Evolutionary conservation across 768 basidiomycete species (phyloP), one percentile per base, ranked within the genome.

Genomic region (Rhodotorula sphaerocarpa): DNA sequence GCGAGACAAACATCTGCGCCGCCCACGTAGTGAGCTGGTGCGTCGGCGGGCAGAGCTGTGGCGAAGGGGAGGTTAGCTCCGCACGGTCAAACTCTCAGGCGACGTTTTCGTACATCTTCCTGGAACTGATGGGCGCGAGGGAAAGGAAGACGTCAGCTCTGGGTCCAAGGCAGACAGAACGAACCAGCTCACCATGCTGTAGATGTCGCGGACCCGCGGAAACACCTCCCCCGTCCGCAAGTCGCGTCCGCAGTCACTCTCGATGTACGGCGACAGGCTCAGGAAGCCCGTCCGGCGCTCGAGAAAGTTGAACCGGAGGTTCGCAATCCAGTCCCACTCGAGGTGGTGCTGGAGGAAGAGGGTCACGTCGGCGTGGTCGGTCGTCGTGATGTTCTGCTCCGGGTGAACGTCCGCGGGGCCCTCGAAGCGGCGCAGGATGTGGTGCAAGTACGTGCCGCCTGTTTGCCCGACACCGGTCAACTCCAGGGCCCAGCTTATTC

Each of bases 1-100:
- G 61, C 1, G 73, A 74, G 34, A 70, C 75, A 34, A 73, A 39
- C 60, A 75, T 74, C 58, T 75, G 75, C 16, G 71, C 73, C 2
- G 74, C 71, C 69, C 73, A 76, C 16, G 74, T 66, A 1, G 46
- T 25, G 14, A 74, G 66, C 69, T 75, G 59, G 4, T 55, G 36
- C 46, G 60, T 59, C 10, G 61, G 64, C 15, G 61, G 57, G 60
- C 61, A 61, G 33, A 70, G 56, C 52, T 66, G 54, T n/a, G 31
- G 23, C 41, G 18, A 30, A 9, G 6, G 18, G 42, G 20, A 20
- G 2, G 23, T 14, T 33, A 44, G 30, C 7, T 11, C 9, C 16
- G 31, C 14, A 15, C 31, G 31, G 25, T 50, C 45, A 34, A 28
- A 25, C 16, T 39, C 10, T 10, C 16, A 16, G 2, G 6, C 5